Conservation (phyloP, 495 filamentous ascomycete species). For the Xylaria palmicola region DNA sequence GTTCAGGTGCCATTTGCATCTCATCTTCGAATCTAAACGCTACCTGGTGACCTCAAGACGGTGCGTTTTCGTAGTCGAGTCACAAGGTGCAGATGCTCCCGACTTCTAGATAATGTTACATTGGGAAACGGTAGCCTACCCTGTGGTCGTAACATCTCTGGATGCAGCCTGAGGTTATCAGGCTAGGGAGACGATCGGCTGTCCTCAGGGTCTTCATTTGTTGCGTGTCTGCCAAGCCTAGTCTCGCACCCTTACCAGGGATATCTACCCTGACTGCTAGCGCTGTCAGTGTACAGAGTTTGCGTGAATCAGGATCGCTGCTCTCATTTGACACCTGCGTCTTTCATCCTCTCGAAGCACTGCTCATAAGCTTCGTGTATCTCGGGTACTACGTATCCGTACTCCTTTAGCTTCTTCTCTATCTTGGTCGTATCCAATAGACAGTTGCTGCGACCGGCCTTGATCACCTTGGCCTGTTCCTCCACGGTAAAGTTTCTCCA, state of each 20-base stretch:
- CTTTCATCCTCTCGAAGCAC: constrained; percentile 67
- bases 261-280: not conserved
- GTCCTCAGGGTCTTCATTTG: not conserved
- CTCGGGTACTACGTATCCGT: constrained; percentile 57
- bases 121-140: not conserved
- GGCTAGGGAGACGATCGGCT: not conserved
- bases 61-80: not conserved
- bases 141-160: no score
- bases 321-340: constrained; percentile 48
- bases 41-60: not conserved
- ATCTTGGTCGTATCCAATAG: constrained; percentile 62
- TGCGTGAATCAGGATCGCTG: not conserved
- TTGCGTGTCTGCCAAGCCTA: not conserved
- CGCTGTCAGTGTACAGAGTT: not conserved
- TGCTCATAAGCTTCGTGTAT: constrained; percentile 59
- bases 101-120: not conserved
- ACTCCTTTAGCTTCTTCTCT: constrained; percentile 58
- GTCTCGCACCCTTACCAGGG: not conserved
- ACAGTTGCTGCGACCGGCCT: constrained; percentile 64
- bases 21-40: not conserved
- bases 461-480: constrained; percentile 66
- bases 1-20: not conserved
- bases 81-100: not conserved
- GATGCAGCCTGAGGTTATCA: not conserved
- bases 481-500: constrained; percentile 68